phyloP scores from a whole-genome alignment of 225 moss, liverwort and hornwort species.

The Sphagnum contortum region DNA sequence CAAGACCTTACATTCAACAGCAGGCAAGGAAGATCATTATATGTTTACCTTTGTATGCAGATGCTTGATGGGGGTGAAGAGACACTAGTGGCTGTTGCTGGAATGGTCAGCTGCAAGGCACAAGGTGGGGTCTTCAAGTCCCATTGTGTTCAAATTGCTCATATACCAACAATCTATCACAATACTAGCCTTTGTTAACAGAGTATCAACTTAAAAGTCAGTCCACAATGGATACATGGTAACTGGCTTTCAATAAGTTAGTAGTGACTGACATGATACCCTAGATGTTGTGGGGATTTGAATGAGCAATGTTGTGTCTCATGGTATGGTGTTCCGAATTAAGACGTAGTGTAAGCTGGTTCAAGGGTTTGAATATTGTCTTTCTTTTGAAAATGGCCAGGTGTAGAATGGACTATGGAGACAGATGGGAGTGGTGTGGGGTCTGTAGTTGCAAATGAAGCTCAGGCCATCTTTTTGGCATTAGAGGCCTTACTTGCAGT shows the following conservation, averaged over 20 bases:
- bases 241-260: too few relatives aligned
- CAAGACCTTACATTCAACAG: too few relatives aligned
- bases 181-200: too few relatives aligned
- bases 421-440: slow-evolving; percentile 68
- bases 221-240: too few relatives aligned
- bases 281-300: too few relatives aligned
- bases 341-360: too few relatives aligned
- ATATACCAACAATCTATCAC: neutral
- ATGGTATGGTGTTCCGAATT: too few relatives aligned
- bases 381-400: slow-evolving; percentile 10
- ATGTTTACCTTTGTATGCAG: slow-evolving; percentile 20
- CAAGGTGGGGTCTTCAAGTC: slow-evolving; percentile 38
- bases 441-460: slow-evolving; percentile 88
- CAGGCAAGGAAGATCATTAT: too few relatives aligned
- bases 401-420: slow-evolving; percentile 88
- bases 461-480: slow-evolving; percentile 80
- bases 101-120: slow-evolving; percentile 95
- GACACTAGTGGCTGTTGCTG: slow-evolving; percentile 68
- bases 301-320: too few relatives aligned
- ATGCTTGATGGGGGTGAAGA: slow-evolving; percentile 78
- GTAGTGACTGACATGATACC: too few relatives aligned
- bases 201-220: too few relatives aligned
- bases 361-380: too few relatives aligned
- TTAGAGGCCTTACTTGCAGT: slow-evolving; percentile 87
- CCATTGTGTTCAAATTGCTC: slow-evolving; percentile 5